Percentiles rank a stretch among this genome's conserved stretches.
Conservation (phyloP, 441 rosid species). For the Isatis lusitanica region DNA sequence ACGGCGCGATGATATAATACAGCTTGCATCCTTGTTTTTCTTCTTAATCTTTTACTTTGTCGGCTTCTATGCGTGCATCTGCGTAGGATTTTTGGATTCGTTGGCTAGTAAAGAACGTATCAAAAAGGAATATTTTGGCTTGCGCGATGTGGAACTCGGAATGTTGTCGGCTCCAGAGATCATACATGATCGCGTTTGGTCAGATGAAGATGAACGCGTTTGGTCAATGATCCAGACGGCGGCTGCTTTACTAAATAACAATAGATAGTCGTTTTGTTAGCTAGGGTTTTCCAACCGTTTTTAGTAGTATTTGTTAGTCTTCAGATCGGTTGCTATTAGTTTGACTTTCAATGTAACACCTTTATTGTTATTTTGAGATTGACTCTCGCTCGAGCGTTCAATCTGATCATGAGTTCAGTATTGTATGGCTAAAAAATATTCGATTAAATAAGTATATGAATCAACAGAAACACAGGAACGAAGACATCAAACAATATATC, state of each 20-base stretch:
- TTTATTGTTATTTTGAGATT: too few relatives aligned
- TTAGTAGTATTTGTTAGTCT: not conserved
- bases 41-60: not conserved
- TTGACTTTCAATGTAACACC: too few relatives aligned
- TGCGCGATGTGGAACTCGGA: not conserved
- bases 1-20: not conserved
- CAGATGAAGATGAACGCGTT: not conserved
- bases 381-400: not conserved
- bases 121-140: not conserved
- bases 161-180: not conserved
- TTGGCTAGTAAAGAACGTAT: not conserved
- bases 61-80: not conserved
- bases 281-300: not conserved
- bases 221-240: not conserved
- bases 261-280: not conserved
- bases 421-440: not conserved
- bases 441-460: too few relatives aligned
- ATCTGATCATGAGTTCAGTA: not conserved
- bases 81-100: not conserved
- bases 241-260: not conserved
- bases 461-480: too few relatives aligned
- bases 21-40: not conserved
- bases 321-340: too few relatives aligned
- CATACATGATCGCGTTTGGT: not conserved
- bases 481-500: too few relatives aligned